phyloP scores from a whole-genome alignment of 2,329 filamentous ascomycete species.

The Polychaeton citri region DNA sequence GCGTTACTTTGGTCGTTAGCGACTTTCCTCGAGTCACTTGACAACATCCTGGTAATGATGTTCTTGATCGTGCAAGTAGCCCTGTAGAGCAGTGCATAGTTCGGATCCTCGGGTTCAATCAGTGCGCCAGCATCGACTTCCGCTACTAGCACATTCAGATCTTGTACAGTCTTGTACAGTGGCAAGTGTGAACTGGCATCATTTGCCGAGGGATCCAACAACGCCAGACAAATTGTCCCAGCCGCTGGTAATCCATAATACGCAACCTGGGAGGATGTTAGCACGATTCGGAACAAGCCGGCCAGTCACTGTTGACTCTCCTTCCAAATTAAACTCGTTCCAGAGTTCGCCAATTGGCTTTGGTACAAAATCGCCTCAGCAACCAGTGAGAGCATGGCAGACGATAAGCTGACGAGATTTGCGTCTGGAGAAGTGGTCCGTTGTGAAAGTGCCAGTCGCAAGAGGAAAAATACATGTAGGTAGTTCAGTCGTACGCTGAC shows the following conservation, averaged over 20 bases:
- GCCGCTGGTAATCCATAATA: conserved; percentile 24
- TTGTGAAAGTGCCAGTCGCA: conserved; percentile 13
- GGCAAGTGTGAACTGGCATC: too few species aligned
- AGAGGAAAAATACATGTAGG: conserved; percentile 21
- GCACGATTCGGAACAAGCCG: too few species aligned
- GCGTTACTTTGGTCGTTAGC: conserved; percentile 1
- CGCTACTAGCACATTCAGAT: conserved; percentile 20
- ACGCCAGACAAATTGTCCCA: conserved; percentile 19
- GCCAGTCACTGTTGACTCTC: conserved; percentile 12
- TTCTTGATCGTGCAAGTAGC: conserved; percentile 18
- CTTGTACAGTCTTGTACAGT: too few species aligned
- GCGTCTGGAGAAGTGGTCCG: conserved; percentile 13
- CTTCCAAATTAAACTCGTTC: conserved; percentile 22
- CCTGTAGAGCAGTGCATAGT: conserved; percentile 16
- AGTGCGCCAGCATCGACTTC: conserved; percentile 19
- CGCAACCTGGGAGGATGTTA: conserved; percentile 12
- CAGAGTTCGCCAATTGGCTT: conserved; percentile 21
- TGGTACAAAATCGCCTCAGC: conserved; percentile 18
- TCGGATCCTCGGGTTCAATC: conserved; percentile 15
- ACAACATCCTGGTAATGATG: conserved; percentile 9
- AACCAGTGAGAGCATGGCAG: conserved; percentile 18
- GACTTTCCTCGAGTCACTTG: conserved; percentile 4
- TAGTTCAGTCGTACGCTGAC: conserved; percentile 20
- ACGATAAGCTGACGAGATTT: conserved; percentile 14
- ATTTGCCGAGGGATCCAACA: conserved; percentile 16